Evolutionary conservation across 176 grass and related monocot species (phyloP), one percentile per base, ranked within the genome.

Genomic region (Bothriochloa decipiens): DNA sequence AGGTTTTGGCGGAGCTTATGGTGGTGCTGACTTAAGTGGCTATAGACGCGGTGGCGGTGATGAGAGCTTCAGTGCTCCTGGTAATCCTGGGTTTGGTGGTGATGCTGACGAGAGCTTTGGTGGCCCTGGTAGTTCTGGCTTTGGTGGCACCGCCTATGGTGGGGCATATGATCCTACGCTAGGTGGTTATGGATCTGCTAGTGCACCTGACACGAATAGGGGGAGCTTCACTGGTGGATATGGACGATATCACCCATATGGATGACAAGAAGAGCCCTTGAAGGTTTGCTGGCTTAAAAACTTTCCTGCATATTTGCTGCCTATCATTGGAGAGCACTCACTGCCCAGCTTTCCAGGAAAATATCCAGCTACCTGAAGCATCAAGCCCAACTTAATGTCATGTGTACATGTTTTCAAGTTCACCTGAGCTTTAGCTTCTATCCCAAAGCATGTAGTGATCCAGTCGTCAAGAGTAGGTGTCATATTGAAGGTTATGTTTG

Each of bases 231-330:
- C 86, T 79, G 74, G 87, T 82, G 86, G 87, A 74, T 79, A 81
- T 67, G 91, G 93, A 40, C 89, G 96, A 75, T 91, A 92, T 80
- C 89, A 98, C 74, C 96, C 96, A 40, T 98, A 98, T 86, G 70
- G 82, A 89, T 84, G 88, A 85, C 87, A 87, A 70, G 66, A 78
- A 68, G 16, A 42, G 41, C 28, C 36, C n/a, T 33, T 58, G 47
- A 75, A 81, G 46, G 76, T 25, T 58, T 12, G 39, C 66, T 46
- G 46, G 26, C 46, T 70, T 63, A 55, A 26, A 26, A 43, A 32
- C 72, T 87, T 61, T 13, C 55, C 47, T 82, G 66, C 66, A 60
- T 65, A 17, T 65, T 60, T 75, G 50, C 36, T 70, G 50, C 14
- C 52, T 70, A 36, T 72, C 61, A 37, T 25, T 83, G 66, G 67